phyloP scores from a whole-genome alignment of 2,329 filamentous ascomycete species.

The Juglanconis oblonga region DNA sequence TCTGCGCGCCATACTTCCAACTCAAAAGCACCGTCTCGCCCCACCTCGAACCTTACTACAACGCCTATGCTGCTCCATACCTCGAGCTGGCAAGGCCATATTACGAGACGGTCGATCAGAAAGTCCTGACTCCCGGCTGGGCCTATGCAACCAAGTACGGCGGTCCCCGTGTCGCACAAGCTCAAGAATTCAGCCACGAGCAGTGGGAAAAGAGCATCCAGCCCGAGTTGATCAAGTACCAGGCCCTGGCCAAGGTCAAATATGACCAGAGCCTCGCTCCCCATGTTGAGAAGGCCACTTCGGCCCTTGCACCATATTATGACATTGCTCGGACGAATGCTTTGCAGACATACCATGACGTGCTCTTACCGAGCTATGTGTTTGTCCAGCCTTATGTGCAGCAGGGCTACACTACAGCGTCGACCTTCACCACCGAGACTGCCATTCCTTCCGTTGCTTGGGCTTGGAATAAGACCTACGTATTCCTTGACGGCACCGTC shows the following conservation, averaged over 20 bases:
- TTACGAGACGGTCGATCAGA: slow-evolving; percentile 58
- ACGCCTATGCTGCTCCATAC: slow-evolving; percentile 79
- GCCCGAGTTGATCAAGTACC: slow-evolving; percentile 68
- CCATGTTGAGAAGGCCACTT: slow-evolving; percentile 62
- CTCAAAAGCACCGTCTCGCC: slow-evolving; percentile 63
- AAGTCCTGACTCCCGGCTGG: slow-evolving; percentile 67
- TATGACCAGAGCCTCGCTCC: slow-evolving; percentile 74
- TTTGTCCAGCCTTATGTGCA: slow-evolving; percentile 71
- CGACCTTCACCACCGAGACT: slow-evolving; percentile 65
- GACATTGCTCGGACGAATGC: slow-evolving; percentile 60
- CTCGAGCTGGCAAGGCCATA: slow-evolving; percentile 76
- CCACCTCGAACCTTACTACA: slow-evolving; percentile 80
- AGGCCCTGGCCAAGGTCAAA: slow-evolving; percentile 56
- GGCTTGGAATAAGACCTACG: slow-evolving; percentile 65
- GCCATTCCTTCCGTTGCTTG: slow-evolving; percentile 70
- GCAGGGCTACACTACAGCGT: slow-evolving; percentile 64
- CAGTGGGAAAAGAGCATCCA: slow-evolving; percentile 79
- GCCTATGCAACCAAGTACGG: slow-evolving; percentile 69
- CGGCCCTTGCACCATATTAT: slow-evolving; percentile 69
- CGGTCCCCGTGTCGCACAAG: slow-evolving; percentile 68
- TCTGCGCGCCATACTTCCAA: slow-evolving; percentile 82
- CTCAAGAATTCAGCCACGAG: slow-evolving; percentile 60
- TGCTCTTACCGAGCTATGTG: slow-evolving; percentile 73
- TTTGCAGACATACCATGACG: slow-evolving; percentile 66
- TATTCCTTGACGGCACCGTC: slow-evolving; percentile 72